Evolutionary conservation across 176 grass and related monocot species (phyloP).

Genomic region (Cenchrus purpureus): DNA sequence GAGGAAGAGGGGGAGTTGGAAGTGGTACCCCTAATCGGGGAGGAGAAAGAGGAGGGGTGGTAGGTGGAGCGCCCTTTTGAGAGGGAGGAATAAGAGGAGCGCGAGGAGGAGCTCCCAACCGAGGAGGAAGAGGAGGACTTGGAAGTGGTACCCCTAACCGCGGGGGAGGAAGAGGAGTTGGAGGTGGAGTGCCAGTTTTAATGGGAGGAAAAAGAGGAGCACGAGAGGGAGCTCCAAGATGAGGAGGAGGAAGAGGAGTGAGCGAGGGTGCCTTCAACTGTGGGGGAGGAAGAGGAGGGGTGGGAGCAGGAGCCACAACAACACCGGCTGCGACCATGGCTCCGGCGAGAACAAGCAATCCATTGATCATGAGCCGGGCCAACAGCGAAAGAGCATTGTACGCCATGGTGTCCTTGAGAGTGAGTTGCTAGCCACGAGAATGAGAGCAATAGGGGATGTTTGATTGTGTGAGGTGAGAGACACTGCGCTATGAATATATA

Average conservation of each 20-base stretch:
- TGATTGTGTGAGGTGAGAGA: background rate
- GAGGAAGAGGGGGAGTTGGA: background rate
- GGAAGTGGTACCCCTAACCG: background rate
- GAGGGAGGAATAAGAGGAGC: background rate
- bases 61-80: background rate
- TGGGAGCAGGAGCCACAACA: background rate
- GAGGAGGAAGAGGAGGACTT: background rate
- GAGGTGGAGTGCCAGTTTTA: background rate
- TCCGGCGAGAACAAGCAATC: background rate
- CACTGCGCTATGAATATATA: background rate
- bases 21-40: background rate
- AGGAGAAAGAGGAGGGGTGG: background rate
- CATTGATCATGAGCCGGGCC: background rate
- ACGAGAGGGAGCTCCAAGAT: background rate
- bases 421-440: background rate
- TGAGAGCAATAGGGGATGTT: too few species aligned
- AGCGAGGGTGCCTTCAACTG: background rate
- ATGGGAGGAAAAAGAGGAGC: background rate
- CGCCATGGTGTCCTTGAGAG: background rate
- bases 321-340: background rate
- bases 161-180: background rate
- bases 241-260: background rate
- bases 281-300: background rate
- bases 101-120: background rate
- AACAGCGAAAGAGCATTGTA: background rate